Percentiles rank a stretch among this genome's conserved stretches.
phyloP scores from a whole-genome alignment of 768 basidiomycete genomes.

The Phylloporus arenicola region DNA sequence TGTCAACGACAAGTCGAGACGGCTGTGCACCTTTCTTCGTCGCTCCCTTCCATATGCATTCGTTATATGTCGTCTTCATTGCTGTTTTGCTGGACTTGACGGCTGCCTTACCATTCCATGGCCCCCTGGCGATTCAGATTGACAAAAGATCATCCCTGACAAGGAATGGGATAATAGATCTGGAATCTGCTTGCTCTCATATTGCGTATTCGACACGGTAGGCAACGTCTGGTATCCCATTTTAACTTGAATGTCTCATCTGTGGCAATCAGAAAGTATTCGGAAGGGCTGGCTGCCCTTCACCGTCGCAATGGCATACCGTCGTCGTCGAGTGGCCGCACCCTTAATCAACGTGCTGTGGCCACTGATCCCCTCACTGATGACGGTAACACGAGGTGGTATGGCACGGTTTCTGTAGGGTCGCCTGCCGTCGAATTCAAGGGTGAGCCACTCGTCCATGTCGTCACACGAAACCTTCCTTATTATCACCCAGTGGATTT shows the following conservation, averaged over 20 bases:
- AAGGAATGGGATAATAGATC: slow-evolving; percentile 14
- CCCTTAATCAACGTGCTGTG: slow-evolving; percentile 3
- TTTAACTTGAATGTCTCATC: slow-evolving; percentile 1
- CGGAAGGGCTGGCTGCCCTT: slow-evolving; percentile 8
- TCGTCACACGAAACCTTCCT: background rate
- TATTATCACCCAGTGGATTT: slow-evolving; percentile 21
- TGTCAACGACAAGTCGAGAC: background rate
- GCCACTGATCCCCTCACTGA: slow-evolving; percentile 12
- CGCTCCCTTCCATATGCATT: slow-evolving; percentile 9
- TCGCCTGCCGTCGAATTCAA: slow-evolving; percentile 17
- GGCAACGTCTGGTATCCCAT: background rate
- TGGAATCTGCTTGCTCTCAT: slow-evolving; percentile 12
- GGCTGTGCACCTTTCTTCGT: background rate
- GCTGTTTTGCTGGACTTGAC: slow-evolving; percentile 14
- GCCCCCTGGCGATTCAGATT: slow-evolving; percentile 15
- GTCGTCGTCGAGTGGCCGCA: background rate
- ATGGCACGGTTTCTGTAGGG: slow-evolving; percentile 22
- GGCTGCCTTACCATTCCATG: slow-evolving; percentile 11
- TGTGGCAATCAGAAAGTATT: slow-evolving; percentile 15
- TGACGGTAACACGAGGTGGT: slow-evolving; percentile 17
- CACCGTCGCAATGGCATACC: slow-evolving; percentile 1
- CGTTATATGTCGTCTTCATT: slow-evolving; percentile 1
- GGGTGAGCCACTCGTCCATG: slow-evolving; percentile 7
- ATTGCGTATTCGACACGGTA: slow-evolving; percentile 10
- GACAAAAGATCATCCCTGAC: slow-evolving; percentile 10